These are phyloP conservation scores for Senna siamea DNA, from an alignment of 306 rosid genomes.

Conservation along the genomic window DNA sequence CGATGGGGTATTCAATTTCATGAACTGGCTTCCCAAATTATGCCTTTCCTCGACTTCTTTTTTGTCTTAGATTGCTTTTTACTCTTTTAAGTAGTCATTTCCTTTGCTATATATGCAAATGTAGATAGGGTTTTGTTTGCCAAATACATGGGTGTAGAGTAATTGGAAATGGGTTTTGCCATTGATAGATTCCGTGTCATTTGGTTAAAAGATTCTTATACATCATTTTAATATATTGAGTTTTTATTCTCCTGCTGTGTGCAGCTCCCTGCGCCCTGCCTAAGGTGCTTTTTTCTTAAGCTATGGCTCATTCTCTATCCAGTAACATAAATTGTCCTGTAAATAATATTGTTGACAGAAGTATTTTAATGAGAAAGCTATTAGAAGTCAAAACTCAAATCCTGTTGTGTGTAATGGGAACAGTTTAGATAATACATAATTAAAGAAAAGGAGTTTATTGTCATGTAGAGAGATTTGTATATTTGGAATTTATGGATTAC, in stretches of 20 bases:
- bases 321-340: background rate
- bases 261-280: background rate
- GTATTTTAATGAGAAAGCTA: background rate
- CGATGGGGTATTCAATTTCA: background rate
- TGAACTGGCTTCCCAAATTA: background rate
- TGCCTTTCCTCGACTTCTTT: background rate
- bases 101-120: background rate
- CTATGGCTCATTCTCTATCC: background rate
- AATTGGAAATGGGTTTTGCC: background rate
- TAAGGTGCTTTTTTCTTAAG: background rate
- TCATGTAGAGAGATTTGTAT: background rate
- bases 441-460: background rate
- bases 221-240: no score
- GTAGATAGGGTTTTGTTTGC: background rate
- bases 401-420: no score
- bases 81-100: background rate
- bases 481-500: background rate
- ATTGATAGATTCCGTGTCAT: background rate
- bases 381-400: no score
- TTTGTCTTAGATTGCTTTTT: background rate
- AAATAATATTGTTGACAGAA: background rate
- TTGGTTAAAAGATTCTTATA: no score
- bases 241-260: slow-evolving; percentile 19
- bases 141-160: background rate
- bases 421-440: background rate